Evolutionary conservation across 208 protist species (phyloP).

Genomic region (Endotrypanum monterogeii): DNA sequence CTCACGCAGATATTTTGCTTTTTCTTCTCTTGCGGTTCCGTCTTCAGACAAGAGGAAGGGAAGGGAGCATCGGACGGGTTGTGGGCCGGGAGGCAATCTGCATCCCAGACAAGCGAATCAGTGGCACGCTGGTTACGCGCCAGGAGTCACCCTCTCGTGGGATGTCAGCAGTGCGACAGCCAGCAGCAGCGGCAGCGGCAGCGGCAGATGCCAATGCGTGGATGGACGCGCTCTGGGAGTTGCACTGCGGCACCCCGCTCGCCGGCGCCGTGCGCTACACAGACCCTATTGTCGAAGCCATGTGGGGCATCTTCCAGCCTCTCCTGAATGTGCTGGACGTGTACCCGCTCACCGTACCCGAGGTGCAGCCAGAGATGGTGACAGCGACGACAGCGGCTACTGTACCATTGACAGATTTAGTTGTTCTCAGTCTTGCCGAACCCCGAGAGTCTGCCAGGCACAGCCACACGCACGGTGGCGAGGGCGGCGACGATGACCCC

Average conservation of each 20-base stretch:
- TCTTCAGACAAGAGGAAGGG: too few relatives aligned
- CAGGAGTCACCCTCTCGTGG: neutral
- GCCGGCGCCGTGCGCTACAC: conserved; percentile 44
- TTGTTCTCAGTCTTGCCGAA: conserved; percentile 20
- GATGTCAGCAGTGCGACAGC: neutral
- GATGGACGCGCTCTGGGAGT: conserved; percentile 63
- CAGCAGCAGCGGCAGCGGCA: conserved; percentile 1
- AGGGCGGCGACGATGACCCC: conserved; percentile 9
- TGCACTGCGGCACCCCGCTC: conserved; percentile 53
- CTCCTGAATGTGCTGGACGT: conserved; percentile 42
- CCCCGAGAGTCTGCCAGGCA: neutral
- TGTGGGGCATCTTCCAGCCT: conserved; percentile 74
- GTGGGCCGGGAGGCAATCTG: neutral
- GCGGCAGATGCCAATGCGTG: conserved; percentile 28
- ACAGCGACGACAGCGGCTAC: conserved; percentile 17
- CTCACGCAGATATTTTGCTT: neutral
- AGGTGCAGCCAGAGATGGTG: conserved; percentile 17
- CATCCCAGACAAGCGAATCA: neutral
- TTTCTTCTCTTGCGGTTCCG: neutral
- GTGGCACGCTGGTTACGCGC: neutral
- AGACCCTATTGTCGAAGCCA: conserved; percentile 61
- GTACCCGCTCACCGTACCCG: conserved; percentile 30
- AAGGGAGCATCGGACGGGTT: too few relatives aligned
- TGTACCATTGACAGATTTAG: conserved; percentile 15
- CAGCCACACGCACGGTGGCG: neutral